phyloP scores from a whole-genome alignment of 257 asterid species.

The Avicennia marina region DNA sequence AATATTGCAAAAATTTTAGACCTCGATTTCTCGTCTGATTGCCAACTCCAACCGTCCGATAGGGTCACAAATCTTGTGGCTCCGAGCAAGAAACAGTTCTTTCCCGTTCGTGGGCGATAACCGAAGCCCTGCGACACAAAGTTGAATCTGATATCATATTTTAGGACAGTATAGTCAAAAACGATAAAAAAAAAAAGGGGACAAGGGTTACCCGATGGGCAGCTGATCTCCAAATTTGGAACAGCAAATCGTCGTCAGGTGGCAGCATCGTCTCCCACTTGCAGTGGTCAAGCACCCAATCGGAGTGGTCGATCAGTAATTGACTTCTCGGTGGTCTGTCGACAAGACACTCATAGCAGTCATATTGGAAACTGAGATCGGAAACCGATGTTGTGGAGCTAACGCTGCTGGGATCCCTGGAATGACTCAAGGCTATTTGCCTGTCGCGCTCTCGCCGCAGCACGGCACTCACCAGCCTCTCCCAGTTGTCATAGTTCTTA shows the following conservation, averaged over 20 bases:
- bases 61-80: not conserved
- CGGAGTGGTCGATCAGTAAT: not conserved
- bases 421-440: conserved; percentile 14
- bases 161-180: not conserved
- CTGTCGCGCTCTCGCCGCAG: not conserved
- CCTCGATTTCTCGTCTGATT: too few relatives aligned
- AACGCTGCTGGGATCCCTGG: not conserved
- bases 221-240: not conserved
- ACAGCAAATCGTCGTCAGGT: not conserved
- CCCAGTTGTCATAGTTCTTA: conserved; percentile 22
- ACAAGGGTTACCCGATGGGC: not conserved
- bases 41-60: not conserved
- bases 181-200: not conserved
- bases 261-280: conserved; percentile 9
- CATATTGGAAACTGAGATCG: too few relatives aligned
- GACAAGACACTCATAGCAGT: not conserved
- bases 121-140: conserved; percentile 11
- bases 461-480: conserved; percentile 14
- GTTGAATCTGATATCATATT: not conserved
- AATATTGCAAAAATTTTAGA: too few relatives aligned
- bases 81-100: conserved; percentile 20
- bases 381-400: not conserved
- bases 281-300: not conserved
- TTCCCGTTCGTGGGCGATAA: not conserved
- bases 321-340: not conserved